Conservation (phyloP, 176 grass and related monocot genomes). For the Bromus sterilis region DNA sequence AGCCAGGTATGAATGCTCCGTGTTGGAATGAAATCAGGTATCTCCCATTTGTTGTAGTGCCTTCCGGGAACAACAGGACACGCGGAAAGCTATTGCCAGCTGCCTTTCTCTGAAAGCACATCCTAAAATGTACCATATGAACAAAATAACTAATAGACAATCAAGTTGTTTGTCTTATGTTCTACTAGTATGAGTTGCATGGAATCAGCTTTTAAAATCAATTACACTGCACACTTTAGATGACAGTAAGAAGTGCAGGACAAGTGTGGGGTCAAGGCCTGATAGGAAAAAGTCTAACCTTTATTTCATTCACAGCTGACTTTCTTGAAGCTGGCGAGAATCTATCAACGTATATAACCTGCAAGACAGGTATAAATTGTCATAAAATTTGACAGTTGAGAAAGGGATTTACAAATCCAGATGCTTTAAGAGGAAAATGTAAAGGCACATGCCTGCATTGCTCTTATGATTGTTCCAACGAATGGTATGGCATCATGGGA, state of each 20-base stretch:
- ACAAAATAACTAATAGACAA: conserved; percentile 62
- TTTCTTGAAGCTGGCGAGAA: conserved; percentile 86
- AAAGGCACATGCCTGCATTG: conserved; percentile 73
- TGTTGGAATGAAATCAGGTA: conserved; percentile 91
- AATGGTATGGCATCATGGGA: conserved; percentile 93
- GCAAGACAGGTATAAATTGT: conserved; percentile 2
- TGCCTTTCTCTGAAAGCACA: conserved; percentile 98
- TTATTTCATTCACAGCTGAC: conserved; percentile 95
- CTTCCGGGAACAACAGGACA: conserved; percentile 92
- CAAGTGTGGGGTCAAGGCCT: neutral
- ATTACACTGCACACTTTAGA: neutral
- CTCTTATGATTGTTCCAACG: conserved; percentile 93
- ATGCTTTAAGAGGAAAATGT: neutral
- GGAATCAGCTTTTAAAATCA: neutral
- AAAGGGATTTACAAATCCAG: neutral
- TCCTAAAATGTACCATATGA: conserved; percentile 82
- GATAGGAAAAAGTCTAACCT: conserved; percentile 49
- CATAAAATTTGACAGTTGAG: conserved; percentile 16
- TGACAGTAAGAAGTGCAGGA: neutral
- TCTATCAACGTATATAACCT: conserved; percentile 99
- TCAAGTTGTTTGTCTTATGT: conserved; percentile 10
- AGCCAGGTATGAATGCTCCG: conserved; percentile 87
- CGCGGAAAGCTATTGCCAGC: conserved; percentile 73
- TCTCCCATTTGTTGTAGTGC: conserved; percentile 94
- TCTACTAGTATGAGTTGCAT: conserved; percentile 18